Percentiles rank a stretch among this genome's conserved stretches.
These are phyloP conservation scores for Lentinula lateritia DNA, from an alignment of 768 basidiomycete species.

Conservation along the genomic window DNA sequence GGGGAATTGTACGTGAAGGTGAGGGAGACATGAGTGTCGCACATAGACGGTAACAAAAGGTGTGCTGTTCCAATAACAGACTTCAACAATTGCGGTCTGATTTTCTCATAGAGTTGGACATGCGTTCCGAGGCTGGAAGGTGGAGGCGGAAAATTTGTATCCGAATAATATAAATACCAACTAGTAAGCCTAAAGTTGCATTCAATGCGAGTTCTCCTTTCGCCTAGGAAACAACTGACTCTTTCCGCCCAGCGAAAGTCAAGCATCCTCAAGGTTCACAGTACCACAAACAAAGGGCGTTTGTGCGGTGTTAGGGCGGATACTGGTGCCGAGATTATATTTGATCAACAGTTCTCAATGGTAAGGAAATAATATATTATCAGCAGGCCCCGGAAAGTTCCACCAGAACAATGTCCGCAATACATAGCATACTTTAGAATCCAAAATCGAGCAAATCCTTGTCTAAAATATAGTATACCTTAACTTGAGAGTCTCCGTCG, in stretches of 20 bases:
- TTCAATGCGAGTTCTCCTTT: no score
- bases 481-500: no score
- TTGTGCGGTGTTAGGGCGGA: not conserved
- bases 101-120: not conserved
- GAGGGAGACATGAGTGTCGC: not conserved
- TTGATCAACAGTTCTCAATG: no score
- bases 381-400: no score
- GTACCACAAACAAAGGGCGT: not conserved
- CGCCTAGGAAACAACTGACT: no score
- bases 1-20: not conserved
- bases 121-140: not conserved
- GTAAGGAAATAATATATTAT: no score
- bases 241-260: no score
- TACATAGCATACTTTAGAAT: no score
- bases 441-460: no score
- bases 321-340: not conserved
- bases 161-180: not conserved
- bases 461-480: no score
- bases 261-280: not conserved
- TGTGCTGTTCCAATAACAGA: not conserved
- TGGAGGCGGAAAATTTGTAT: not conserved
- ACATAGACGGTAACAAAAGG: not conserved
- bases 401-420: no score
- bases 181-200: no score
- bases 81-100: not conserved